These are phyloP conservation scores for Xylariaceae sp. DNA, from an alignment of 2,329 filamentous ascomycete species.

Conservation along the genomic window DNA sequence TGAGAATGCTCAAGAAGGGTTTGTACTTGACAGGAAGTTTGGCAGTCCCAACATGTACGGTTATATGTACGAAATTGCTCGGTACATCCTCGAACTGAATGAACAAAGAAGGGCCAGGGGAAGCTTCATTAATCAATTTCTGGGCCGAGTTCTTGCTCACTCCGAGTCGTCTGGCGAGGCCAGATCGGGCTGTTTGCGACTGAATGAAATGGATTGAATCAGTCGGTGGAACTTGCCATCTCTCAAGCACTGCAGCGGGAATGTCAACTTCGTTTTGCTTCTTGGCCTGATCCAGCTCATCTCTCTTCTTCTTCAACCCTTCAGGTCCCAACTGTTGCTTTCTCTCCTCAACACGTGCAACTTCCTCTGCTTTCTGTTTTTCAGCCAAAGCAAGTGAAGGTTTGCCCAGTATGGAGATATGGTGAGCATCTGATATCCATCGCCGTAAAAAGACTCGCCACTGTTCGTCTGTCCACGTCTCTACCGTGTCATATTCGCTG, in stretches of 20 bases:
- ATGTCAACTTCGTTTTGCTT: conserved; percentile 85
- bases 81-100: conserved; percentile 96
- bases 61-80: conserved; percentile 87
- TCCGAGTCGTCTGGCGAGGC: conserved; percentile 69
- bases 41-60: conserved; percentile 74
- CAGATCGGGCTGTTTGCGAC: conserved; percentile 78
- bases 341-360: conserved; percentile 71
- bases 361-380: conserved; percentile 77
- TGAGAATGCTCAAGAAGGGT: conserved; percentile 79
- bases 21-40: conserved; percentile 76
- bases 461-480: conserved; percentile 74
- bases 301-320: conserved; percentile 69
- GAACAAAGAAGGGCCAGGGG: conserved; percentile 67
- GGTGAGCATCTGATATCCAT: conserved; percentile 81
- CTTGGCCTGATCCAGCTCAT: conserved; percentile 79
- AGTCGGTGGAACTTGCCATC: conserved; percentile 76
- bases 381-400: conserved; percentile 77
- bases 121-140: conserved; percentile 67
- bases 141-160: conserved; percentile 66
- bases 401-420: conserved; percentile 83
- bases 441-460: conserved; percentile 80
- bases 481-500: conserved; percentile 62
- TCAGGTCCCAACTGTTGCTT: conserved; percentile 77
- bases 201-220: conserved; percentile 95
- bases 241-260: conserved; percentile 73